These are phyloP conservation scores for Melampsora larici-populina DNA, from an alignment of 1,284 basidiomycete species.

Conservation along the genomic window DNA sequence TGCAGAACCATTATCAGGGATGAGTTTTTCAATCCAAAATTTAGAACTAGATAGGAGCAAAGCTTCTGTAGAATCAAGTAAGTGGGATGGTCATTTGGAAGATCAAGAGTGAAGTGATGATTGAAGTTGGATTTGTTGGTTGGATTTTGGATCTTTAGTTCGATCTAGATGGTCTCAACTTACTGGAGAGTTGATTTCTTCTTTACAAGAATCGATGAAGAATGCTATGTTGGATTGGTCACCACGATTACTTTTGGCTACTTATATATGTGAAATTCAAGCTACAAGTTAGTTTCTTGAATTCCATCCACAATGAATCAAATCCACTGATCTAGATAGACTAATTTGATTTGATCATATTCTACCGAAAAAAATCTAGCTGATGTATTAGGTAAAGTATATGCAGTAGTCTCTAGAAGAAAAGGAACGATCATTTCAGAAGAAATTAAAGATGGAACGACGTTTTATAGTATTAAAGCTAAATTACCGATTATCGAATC, in stretches of 20 bases:
- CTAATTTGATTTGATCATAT: conserved; percentile 9
- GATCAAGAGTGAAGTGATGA: not conserved
- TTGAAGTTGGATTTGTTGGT: too few species aligned
- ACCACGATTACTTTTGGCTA: conserved; percentile 90
- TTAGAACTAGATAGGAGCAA: conserved; percentile 62
- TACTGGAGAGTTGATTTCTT: conserved; percentile 81
- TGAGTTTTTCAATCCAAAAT: conserved; percentile 84
- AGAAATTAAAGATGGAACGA: conserved; percentile 97
- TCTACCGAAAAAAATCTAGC: conserved; percentile 63
- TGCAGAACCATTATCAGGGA: conserved; percentile 87
- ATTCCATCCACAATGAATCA: not conserved
- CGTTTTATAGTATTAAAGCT: conserved; percentile 87
- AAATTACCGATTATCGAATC: conserved; percentile 93
- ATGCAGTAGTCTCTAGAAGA: conserved; percentile 86
- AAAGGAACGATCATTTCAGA: conserved; percentile 89
- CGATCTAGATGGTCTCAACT: conserved; percentile 69
- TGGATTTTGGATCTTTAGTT: conserved; percentile 55
- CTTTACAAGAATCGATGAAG: conserved; percentile 81
- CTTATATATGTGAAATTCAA: conserved; percentile 99
- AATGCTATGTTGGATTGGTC: conserved; percentile 94
- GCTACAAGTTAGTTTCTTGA: conserved; percentile 73
- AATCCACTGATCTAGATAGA: not conserved
- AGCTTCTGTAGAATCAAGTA: conserved; percentile 60
- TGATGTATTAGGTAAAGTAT: conserved; percentile 96
- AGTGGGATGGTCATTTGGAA: conserved; percentile 53